Evolutionary conservation across 257 asterid species (phyloP).

Genomic region (Euphrasia confusa): DNA sequence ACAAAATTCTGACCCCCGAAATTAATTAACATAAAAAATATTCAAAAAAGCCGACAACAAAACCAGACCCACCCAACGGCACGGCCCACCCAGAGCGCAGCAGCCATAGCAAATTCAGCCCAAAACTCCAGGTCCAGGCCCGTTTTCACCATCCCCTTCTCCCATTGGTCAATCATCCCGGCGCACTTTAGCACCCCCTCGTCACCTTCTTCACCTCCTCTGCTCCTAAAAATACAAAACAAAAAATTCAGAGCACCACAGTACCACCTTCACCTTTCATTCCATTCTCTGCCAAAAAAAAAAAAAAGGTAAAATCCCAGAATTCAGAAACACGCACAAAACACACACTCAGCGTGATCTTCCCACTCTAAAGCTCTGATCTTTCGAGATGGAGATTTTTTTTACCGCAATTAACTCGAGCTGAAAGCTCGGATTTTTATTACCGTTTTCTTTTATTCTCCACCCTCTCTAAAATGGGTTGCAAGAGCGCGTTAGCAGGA

Average conservation of each 20-base stretch:
- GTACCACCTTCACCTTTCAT: slow-evolving; percentile 34
- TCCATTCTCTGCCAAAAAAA: slow-evolving; percentile 26
- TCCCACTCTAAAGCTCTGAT: slow-evolving; percentile 31
- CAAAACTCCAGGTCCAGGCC: slow-evolving; percentile 29
- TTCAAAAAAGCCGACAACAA: slow-evolving; percentile 30
- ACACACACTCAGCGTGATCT: slow-evolving; percentile 20
- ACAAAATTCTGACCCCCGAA: slow-evolving; percentile 34
- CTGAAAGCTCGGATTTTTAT: slow-evolving; percentile 25
- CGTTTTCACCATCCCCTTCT: slow-evolving; percentile 31
- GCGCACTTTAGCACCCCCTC: slow-evolving; percentile 51
- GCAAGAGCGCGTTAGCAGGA: slow-evolving; percentile 41
- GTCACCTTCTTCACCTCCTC: slow-evolving; percentile 30
- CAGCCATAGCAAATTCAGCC: slow-evolving; percentile 45
- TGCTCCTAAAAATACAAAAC: not conserved
- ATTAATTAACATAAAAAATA: slow-evolving; percentile 9
- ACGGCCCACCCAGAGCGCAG: slow-evolving; percentile 32
- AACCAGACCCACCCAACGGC: not conserved
- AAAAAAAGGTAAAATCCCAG: not conserved
- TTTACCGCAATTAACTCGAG: slow-evolving; percentile 53
- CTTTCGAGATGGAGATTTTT: slow-evolving; percentile 64
- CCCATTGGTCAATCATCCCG: slow-evolving; percentile 57
- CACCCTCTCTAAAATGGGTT: slow-evolving; percentile 46
- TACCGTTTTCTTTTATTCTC: not conserved
- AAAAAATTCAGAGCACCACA: slow-evolving; percentile 23
- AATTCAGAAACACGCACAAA: slow-evolving; percentile 13